These are phyloP conservation scores for Cercospora zeae-maydis DNA, from an alignment of 2,329 filamentous ascomycete genomes.

Conservation along the genomic window DNA sequence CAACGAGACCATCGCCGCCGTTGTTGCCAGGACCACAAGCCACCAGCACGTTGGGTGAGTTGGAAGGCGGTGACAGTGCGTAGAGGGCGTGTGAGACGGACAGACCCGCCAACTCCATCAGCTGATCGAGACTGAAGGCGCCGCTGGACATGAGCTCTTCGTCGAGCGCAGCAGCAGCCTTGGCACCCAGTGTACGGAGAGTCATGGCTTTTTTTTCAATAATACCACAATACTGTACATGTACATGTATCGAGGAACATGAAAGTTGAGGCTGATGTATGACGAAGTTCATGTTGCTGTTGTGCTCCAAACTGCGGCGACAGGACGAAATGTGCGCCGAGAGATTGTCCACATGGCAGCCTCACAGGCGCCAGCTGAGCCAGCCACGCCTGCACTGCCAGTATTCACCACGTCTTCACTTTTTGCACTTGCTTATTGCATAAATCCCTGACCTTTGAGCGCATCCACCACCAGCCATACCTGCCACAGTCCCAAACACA, in stretches of 20 bases:
- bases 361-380: background rate
- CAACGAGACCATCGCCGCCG: constrained; percentile 87
- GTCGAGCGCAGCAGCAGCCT: constrained; percentile 84
- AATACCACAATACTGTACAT: no score
- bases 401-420: background rate
- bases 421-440: background rate
- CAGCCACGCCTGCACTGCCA: background rate
- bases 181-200: constrained; percentile 67
- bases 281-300: constrained; percentile 5
- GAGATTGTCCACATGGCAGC: background rate
- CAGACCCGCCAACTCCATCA: constrained; percentile 94
- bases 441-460: fast-evolving
- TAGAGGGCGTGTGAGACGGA: constrained; percentile 92
- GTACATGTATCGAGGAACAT: background rate
- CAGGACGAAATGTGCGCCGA: background rate
- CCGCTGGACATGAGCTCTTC: constrained; percentile 87
- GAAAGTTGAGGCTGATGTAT: no score
- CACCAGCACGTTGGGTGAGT: constrained; percentile 71
- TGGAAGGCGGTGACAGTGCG: constrained; percentile 70
- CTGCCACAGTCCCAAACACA: background rate
- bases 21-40: constrained; percentile 84
- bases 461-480: background rate
- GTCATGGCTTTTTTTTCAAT: no score
- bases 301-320: background rate
- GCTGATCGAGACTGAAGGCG: constrained; percentile 89